A percentile compares a stretch with the other conserved stretches of the same genome.
Conservation (phyloP, 495 filamentous ascomycete species). For the Hapsidospora chrysogenum region DNA sequence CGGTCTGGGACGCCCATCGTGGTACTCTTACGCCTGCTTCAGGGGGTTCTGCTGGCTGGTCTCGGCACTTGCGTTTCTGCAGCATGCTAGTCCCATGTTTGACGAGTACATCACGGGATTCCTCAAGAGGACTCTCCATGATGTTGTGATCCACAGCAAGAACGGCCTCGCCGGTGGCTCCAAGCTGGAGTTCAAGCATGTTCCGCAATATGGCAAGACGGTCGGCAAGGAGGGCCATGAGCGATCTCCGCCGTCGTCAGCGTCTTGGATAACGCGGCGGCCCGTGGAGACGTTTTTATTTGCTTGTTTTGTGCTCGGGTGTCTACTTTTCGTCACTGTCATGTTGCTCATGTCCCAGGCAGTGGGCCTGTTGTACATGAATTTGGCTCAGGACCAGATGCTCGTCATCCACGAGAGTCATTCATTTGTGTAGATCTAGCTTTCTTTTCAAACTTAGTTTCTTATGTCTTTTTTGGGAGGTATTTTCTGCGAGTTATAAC, state of each 20-base stretch:
- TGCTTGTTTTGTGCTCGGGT: slow-evolving; percentile 2
- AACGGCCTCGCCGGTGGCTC: slow-evolving; percentile 16
- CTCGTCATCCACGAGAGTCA: too few relatives aligned
- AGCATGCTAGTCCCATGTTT: slow-evolving; percentile 13
- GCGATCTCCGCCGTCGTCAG: not conserved
- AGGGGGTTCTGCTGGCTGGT: slow-evolving; percentile 29
- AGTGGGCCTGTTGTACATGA: too few relatives aligned
- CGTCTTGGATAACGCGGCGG: not conserved
- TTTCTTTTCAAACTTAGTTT: too few relatives aligned
- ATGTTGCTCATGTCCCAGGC: too few relatives aligned
- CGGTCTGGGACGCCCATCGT: slow-evolving; percentile 20
- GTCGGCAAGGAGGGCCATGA: slow-evolving; percentile 17
- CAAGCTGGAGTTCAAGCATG: slow-evolving; percentile 29
- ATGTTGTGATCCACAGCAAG: slow-evolving; percentile 13
- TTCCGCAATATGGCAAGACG: slow-evolving; percentile 22
- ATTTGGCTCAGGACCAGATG: too few relatives aligned
- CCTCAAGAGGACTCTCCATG: not conserved
- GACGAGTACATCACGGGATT: not conserved
- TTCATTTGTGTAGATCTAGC: too few relatives aligned
- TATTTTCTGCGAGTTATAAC: too few relatives aligned
- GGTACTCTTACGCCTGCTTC: slow-evolving; percentile 20
- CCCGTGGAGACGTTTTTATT: slow-evolving; percentile 4
- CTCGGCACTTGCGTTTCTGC: slow-evolving; percentile 18
- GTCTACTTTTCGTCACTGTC: too few relatives aligned
- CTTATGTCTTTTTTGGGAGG: too few relatives aligned